Percentiles rank a stretch among this genome's conserved stretches.
Evolutionary conservation across 345 rosid genomes (phyloP).

Genomic region (Adansonia digitata): DNA sequence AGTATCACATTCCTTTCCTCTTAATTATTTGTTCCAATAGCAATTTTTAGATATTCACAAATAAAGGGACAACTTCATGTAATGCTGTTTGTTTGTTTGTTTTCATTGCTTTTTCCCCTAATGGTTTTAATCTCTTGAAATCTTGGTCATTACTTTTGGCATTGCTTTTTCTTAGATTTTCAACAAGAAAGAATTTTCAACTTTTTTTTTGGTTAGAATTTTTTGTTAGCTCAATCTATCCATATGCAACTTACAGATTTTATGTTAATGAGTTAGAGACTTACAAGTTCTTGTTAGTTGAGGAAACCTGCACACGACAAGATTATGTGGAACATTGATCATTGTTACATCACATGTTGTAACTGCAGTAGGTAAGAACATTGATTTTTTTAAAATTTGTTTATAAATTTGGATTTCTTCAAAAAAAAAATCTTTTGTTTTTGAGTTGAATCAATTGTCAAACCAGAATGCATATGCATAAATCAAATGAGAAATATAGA

Average conservation of each 20-base stretch:
- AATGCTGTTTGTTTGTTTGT: neutral
- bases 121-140: conserved; percentile 3
- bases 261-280: neutral
- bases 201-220: neutral
- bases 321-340: neutral
- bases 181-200: neutral
- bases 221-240: neutral
- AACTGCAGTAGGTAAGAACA: neutral
- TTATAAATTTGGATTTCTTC: neutral
- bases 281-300: neutral
- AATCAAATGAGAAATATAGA: conserved; percentile 16
- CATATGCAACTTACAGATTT: neutral
- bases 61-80: neutral
- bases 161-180: neutral
- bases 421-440: neutral
- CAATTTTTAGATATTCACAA: neutral
- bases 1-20: conserved; percentile 15
- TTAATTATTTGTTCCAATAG: neutral
- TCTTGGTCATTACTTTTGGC: conserved; percentile 13
- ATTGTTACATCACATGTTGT: neutral
- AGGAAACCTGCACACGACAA: neutral
- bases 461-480: conserved; percentile 13
- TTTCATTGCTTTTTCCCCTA: neutral
- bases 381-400: neutral
- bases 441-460: neutral